phyloP scores from a whole-genome alignment of 225 moss, liverwort and hornwort species.

The Straminergon stramineum region DNA sequence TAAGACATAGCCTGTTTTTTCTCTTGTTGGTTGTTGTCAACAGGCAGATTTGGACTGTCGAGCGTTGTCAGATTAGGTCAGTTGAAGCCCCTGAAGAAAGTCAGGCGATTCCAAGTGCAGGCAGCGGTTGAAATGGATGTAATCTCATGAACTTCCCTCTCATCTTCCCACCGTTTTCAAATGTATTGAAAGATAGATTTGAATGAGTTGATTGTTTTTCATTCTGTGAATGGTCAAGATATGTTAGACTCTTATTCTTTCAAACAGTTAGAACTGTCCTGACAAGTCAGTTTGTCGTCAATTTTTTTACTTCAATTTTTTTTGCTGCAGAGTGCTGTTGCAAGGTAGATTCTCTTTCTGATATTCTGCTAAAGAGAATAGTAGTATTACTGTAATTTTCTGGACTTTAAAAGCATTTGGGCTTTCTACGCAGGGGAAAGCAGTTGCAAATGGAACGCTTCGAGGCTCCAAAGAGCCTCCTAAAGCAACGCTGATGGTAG shows the following conservation, averaged over 20 bases:
- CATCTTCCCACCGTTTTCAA: background rate
- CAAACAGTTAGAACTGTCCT: background rate
- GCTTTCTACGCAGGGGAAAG: slow-evolving; percentile 18
- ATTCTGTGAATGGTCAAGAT: background rate
- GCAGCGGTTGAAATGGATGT: slow-evolving; percentile 41
- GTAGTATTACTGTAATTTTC: background rate
- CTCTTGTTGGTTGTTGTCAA: background rate
- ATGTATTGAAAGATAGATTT: background rate
- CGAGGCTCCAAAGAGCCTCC: slow-evolving; percentile 31
- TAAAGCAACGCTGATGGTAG: slow-evolving; percentile 72
- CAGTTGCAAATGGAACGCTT: slow-evolving; percentile 27
- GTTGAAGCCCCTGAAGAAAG: slow-evolving; percentile 24
- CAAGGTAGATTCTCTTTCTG: background rate
- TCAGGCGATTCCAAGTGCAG: slow-evolving; percentile 15
- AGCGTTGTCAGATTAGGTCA: slow-evolving; percentile 6
- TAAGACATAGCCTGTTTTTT: background rate
- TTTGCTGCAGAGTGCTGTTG: background rate
- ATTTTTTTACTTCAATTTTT: background rate
- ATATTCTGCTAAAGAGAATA: background rate
- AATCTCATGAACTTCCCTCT: background rate
- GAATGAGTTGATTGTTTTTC: background rate
- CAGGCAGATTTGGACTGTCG: slow-evolving; percentile 15
- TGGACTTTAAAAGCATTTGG: background rate
- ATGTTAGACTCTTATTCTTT: background rate
- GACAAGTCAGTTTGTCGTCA: background rate